Percentiles rank a stretch among this genome's conserved stretches.
phyloP scores from a whole-genome alignment of 331 rosid species.

The Pyrus hybrid region DNA sequence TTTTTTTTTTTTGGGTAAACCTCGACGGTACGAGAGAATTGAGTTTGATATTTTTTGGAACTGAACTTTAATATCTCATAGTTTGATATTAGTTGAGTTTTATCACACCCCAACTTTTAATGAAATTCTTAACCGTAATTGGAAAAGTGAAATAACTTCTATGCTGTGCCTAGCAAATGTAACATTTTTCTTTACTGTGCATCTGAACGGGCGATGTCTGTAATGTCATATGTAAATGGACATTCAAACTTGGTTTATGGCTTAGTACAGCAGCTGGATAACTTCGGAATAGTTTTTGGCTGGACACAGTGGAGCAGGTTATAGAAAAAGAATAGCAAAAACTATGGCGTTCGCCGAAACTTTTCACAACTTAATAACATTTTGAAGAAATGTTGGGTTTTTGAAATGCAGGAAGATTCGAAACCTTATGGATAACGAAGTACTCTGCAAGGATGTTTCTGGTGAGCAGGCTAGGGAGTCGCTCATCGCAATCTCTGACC shows the following conservation, averaged over 20 bases:
- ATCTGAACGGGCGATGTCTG: no score
- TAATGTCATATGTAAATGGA: neutral
- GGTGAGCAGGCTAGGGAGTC: conserved; percentile 47
- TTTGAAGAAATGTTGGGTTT: conserved; percentile 8
- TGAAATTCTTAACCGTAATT: neutral
- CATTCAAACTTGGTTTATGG: neutral
- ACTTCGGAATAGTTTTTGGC: neutral
- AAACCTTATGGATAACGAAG: conserved; percentile 57
- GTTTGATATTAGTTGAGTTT: neutral
- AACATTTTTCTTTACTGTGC: no score
- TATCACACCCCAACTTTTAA: neutral
- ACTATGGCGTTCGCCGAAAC: neutral
- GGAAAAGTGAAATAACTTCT: neutral
- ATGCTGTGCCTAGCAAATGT: neutral
- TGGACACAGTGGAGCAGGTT: no score
- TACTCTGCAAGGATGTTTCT: conserved; percentile 24
- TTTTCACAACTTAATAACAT: neutral
- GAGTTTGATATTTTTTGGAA: neutral
- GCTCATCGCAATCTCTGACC: conserved; percentile 56
- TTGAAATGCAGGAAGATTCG: conserved; percentile 36
- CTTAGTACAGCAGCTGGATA: neutral
- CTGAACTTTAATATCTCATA: neutral
- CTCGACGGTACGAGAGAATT: no score
- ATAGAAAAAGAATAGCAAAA: neutral
- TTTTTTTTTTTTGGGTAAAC: no score